Base-by-base conservation (phyloP, 352 stramenopile genomes). In the Phytophthora foliorum region DNA sequence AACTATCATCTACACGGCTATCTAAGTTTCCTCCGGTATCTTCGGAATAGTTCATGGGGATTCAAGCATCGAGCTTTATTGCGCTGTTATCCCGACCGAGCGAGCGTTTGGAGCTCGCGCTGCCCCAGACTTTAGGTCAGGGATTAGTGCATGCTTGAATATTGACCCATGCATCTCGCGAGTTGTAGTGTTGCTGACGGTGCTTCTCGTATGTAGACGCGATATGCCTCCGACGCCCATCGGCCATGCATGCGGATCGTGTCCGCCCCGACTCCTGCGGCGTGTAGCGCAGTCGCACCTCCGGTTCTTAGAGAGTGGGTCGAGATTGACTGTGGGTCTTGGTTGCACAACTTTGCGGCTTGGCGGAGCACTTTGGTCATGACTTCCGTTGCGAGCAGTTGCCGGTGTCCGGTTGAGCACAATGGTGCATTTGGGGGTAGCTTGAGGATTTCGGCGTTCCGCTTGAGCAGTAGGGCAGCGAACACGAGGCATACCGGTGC, bases 171-270 rank as follows among this genome's bases (percentile, higher is more conserved):
- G 14, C 46, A 22, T 31, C 25, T 25, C 5, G 46, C 31, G 14
- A 57, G 57, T 32, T 65, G 57, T 22, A 65, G 22, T n/a, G 9
- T 16, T 13, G 22, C 2, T 50, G 57, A 17, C 6, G 31, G 19
- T 24, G 34, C 57, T 57, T 57, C 32, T 11, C 36, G 48, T 29
- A 66, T 8, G 27, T 60, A 60, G 1, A 22, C 13, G 13, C 42
- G 49, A 16, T 67, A 67, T 13, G 49, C 49, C 16, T 67, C 39
- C 7, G 48, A 67, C 1, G 59, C 34, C 58, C 48, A 66, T n/a
- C 59, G 25, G 6, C 59, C 59, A 29, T 67, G 38, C 49, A 60
- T 59, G 6, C 59, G 41, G 10, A 60, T 67, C 9, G 48, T 55
- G 39, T 60, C 59, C 1, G 24, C 34, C 14, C 44, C 25, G 1